phyloP scores from a whole-genome alignment of 179 eudicot genomes.

The Amaranthus tricolor region DNA sequence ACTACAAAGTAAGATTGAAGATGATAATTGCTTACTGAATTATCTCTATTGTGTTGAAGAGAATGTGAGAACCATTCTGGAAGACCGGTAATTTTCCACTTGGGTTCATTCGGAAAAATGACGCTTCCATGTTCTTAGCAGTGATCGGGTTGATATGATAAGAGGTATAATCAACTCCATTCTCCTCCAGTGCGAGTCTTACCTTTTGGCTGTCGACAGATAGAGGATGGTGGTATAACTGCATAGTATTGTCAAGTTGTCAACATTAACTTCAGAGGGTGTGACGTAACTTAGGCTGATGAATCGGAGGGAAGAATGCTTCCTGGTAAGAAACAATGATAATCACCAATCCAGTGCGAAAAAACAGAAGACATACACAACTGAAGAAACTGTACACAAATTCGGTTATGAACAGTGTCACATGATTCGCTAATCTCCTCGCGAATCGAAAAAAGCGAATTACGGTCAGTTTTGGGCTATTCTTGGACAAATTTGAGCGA shows the following conservation, averaged over 20 bases:
- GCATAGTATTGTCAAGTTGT: conserved; percentile 48
- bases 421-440: too few relatives aligned
- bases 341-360: not conserved
- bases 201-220: conserved; percentile 96
- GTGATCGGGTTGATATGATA: conserved; percentile 84
- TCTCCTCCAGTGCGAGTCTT: conserved; percentile 88
- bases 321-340: conserved; percentile 15
- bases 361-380: conserved; percentile 2
- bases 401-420: too few relatives aligned
- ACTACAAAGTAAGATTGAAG: not conserved
- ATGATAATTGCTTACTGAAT: conserved; percentile 54
- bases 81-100: conserved; percentile 80
- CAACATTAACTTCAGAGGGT: conserved; percentile 28
- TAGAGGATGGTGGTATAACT: conserved; percentile 87
- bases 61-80: conserved; percentile 77
- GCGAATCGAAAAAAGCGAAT: too few relatives aligned
- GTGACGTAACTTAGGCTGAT: conserved; percentile 3
- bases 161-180: conserved; percentile 79
- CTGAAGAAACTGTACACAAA: not conserved
- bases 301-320: conserved; percentile 1
- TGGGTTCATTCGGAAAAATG: conserved; percentile 79
- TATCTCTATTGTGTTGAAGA: conserved; percentile 72
- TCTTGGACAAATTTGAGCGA: too few relatives aligned
- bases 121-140: conserved; percentile 83
- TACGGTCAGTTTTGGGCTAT: too few relatives aligned